Base-by-base conservation (phyloP, 2,329 filamentous ascomycete genomes). In the Waltergamsia citrina region DNA sequence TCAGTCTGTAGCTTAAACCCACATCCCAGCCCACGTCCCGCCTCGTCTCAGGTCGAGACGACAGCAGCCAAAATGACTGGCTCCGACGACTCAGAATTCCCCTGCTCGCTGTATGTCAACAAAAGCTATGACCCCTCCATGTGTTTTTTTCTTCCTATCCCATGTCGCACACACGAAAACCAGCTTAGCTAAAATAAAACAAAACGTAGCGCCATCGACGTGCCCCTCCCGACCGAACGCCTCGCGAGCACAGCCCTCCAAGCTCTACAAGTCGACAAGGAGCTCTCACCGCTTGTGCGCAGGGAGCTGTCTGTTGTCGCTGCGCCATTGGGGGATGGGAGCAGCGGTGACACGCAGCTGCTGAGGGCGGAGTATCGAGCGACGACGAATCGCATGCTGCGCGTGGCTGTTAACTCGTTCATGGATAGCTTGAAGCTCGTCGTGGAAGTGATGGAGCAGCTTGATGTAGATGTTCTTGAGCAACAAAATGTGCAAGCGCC, bases 341-440 rank as follows among this genome's bases (percentile, higher is more conserved):
- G 25, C 15, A 24, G 45, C 18, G 38, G 44, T 9, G 38, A 43
- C 19, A 48, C 54, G 14, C 58, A 50, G 16, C 59, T 88, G 5
- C 65, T 96, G 32, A 68, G 71, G 39, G 81, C 85, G 8, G 72
- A 81, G 39, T 96, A 96, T 60, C 73, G 70, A 35, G 92, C 92
- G 2, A 86, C 86, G 0, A 96, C 92, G 15, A 94, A 95, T 54
- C 81, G 92, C 45, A 96, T 96, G 90, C 70, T 98, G 38, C 80
- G 92, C 29, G 92, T 98, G 3, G 85, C 90, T 4, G 88, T 95
- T 37, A 96, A 96, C 60, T 86, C 87, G 8, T 95, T 95, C 58
- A 87, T 96, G 69, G 90, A 96, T 49, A 93, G 82, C 46, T 57
- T 95, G 36, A 76, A 78, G 34, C 76, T 95, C 5, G 81, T 95